Percentiles rank a stretch among this genome's conserved stretches.
These are phyloP conservation scores for Alternaria ethzedia DNA, from an alignment of 2,329 filamentous ascomycete genomes.

Conservation along the genomic window DNA sequence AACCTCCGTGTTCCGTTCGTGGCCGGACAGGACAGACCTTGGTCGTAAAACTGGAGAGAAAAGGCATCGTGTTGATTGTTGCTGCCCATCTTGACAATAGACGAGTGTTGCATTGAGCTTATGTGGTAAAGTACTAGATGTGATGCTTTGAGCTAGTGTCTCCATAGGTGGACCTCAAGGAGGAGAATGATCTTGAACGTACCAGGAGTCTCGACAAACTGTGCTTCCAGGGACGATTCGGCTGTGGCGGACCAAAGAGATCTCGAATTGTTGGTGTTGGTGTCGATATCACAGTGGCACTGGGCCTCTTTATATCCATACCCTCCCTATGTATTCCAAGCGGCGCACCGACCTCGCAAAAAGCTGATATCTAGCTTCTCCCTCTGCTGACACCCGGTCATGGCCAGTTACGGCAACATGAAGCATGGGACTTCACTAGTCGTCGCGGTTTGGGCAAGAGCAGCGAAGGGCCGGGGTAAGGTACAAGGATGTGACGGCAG, in stretches of 20 bases:
- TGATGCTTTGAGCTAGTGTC: background rate
- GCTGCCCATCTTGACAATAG: background rate
- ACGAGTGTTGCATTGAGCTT: background rate
- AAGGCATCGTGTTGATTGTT: background rate
- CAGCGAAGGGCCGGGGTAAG: background rate
- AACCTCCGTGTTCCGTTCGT: background rate
- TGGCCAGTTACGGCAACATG: background rate
- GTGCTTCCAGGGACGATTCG: too few relatives aligned
- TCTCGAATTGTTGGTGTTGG: background rate
- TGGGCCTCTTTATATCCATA: background rate
- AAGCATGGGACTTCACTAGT: background rate
- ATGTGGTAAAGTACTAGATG: background rate
- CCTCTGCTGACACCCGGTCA: background rate
- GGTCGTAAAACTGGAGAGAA: conserved; percentile 1
- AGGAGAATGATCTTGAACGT: background rate
- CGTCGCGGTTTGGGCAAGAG: background rate
- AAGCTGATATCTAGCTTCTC: background rate
- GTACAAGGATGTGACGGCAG: background rate
- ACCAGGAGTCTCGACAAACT: background rate
- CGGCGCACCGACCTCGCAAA: background rate
- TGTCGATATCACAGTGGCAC: background rate
- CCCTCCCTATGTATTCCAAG: background rate
- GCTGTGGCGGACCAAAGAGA: background rate
- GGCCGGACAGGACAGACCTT: background rate
- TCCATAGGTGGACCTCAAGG: background rate